Evolutionary conservation across 1,284 basidiomycete species (phyloP), one percentile per base, ranked within the genome.

Genomic region (Phenoliferia sp.): DNA sequence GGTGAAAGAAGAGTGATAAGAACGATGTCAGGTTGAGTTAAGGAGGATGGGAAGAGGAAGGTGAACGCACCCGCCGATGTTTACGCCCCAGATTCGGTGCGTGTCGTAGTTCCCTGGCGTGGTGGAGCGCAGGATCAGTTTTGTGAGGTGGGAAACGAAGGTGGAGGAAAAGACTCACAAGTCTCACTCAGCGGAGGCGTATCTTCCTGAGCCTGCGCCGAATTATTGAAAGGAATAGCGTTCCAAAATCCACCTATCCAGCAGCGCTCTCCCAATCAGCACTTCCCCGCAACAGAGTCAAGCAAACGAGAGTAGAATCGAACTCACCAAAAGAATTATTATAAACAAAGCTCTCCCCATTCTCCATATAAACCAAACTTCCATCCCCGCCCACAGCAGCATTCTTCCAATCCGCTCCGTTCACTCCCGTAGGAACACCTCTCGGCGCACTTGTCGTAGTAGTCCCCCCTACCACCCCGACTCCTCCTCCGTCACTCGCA

Each of bases 131-230:
- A 52, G 22, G 6, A 6, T 26, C 19, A 5, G 17, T 52, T 52
- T 26, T 22, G 7, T n/a, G n/a, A n/a, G n/a, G n/a, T n/a, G n/a
- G n/a, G 28, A 29, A 28, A 35, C 10, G 12, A 22, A 36, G 26
- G 29, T 16, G n/a, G 26, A 56, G 15, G 33, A 29, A 2, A 17
- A 7, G 32, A 55, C 33, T 36, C 34, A 59, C 57, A 97, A 10
- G 86, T 86, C 78, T 92, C 85, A 77, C 90, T 94, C 63, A 97
- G 80, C 0, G 89, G 84, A 2, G 92, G 90, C 6, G 76, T 73
- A 57, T 79, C 88, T 2, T 86, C 83, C 61, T 83, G 84, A 2
- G 79, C 75, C 44, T 73, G 70, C 2, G 89, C 91, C 22, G 83
- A 82, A 75, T 90, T 88, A 78, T 88, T 88, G 80, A 92, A 90